These are phyloP conservation scores for Fraxinus quadrangulata DNA, from an alignment of 257 asterid genomes.

Conservation along the genomic window DNA sequence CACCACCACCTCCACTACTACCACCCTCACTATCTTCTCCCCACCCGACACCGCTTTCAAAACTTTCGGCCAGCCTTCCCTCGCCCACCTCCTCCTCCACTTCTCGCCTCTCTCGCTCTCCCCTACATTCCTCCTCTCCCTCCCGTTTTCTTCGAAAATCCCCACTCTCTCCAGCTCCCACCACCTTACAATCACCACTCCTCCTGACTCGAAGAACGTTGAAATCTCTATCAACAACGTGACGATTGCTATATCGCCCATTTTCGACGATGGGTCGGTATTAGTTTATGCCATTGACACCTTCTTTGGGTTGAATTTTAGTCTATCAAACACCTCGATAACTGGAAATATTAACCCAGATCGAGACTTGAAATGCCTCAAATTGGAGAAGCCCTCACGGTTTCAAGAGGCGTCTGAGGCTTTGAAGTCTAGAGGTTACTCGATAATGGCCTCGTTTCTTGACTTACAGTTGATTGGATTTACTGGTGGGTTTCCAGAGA, in stretches of 20 bases:
- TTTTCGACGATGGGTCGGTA: slow-evolving; percentile 71
- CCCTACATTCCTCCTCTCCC: slow-evolving; percentile 56
- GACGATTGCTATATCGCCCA: slow-evolving; percentile 38
- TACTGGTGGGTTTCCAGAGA: slow-evolving; percentile 8
- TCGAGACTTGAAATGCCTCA: slow-evolving; percentile 34
- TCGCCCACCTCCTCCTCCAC: slow-evolving; percentile 66
- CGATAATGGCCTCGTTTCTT: slow-evolving; percentile 68
- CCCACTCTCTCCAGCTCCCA: slow-evolving; percentile 61
- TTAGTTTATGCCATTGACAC: slow-evolving; percentile 53
- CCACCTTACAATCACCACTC: slow-evolving; percentile 55
- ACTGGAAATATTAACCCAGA: not conserved
- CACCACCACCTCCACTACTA: slow-evolving; percentile 19
- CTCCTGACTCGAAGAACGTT: slow-evolving; percentile 15
- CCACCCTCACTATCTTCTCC: slow-evolving; percentile 64
- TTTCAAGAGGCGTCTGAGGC: slow-evolving; percentile 50
- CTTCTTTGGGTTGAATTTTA: slow-evolving; percentile 53
- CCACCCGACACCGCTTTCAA: slow-evolving; percentile 71
- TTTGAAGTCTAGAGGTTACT: slow-evolving; percentile 63
- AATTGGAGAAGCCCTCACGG: slow-evolving; percentile 38
- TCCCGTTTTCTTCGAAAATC: slow-evolving; percentile 53
- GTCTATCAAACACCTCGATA: slow-evolving; percentile 13
- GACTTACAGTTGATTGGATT: slow-evolving; percentile 70
- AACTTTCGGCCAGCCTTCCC: slow-evolving; percentile 67
- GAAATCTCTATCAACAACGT: slow-evolving; percentile 55
- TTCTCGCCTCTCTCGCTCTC: slow-evolving; percentile 71